Conservation (phyloP, 164 flowering plant genomes). For the Pachysandra terminalis region DNA sequence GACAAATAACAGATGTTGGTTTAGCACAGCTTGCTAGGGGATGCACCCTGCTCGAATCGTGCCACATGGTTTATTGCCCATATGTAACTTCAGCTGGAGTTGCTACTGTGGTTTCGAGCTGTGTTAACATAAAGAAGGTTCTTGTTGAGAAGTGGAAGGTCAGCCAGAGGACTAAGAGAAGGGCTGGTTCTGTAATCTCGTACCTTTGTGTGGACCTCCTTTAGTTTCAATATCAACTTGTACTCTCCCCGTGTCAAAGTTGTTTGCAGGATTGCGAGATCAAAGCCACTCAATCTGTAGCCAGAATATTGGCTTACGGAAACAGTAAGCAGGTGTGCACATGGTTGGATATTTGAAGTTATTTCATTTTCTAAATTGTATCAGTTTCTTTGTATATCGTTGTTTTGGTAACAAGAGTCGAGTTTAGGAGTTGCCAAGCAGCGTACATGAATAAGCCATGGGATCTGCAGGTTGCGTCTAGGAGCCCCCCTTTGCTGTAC, state of each 20-base stretch:
- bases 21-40: constrained; percentile 57
- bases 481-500: background rate
- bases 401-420: background rate
- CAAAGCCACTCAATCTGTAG: background rate
- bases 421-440: background rate
- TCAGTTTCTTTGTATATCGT: background rate
- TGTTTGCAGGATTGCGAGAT: background rate
- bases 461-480: background rate
- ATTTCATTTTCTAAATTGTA: background rate
- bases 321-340: background rate
- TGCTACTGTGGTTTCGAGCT: constrained; percentile 71
- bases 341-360: background rate
- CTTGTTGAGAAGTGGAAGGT: constrained; percentile 84
- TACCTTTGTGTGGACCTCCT: constrained; percentile 79
- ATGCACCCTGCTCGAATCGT: constrained; percentile 61
- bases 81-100: constrained; percentile 75
- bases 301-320: background rate
- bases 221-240: constrained; percentile 12
- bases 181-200: constrained; percentile 67
- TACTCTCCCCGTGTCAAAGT: background rate
- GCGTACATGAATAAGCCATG: background rate
- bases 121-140: constrained; percentile 67
- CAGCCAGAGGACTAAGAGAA: constrained; percentile 62
- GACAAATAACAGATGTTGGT: constrained; percentile 67
- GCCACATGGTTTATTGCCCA: constrained; percentile 88